A percentile compares a stretch with the other conserved stretches of the same genome.
These are phyloP conservation scores for Ilyonectria robusta DNA, from an alignment of 2,329 filamentous ascomycete species.

Conservation along the genomic window DNA sequence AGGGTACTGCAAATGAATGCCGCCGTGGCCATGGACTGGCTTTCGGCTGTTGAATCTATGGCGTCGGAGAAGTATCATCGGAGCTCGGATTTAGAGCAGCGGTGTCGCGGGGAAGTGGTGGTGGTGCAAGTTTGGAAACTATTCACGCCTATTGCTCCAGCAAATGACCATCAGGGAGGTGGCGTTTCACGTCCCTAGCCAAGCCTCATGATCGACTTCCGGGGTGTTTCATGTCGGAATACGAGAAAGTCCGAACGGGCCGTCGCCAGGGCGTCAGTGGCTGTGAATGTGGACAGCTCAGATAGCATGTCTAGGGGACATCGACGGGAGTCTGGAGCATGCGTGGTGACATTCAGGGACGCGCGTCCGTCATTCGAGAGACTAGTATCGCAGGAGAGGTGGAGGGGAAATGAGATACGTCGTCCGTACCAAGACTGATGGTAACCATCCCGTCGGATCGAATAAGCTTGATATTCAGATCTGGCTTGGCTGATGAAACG, in stretches of 20 bases:
- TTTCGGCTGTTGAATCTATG: neutral
- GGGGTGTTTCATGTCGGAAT: neutral
- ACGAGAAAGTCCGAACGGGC: neutral
- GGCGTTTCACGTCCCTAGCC: neutral
- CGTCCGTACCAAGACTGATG: neutral
- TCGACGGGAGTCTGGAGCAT: neutral
- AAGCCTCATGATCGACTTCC: neutral
- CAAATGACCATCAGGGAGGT: neutral
- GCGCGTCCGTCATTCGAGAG: conserved; percentile 24
- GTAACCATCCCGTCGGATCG: neutral
- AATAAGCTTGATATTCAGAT: conserved; percentile 1
- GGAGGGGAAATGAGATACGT: neutral
- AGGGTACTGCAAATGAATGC: neutral
- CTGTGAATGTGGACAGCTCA: neutral
- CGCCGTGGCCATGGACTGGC: neutral
- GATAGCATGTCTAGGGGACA: neutral
- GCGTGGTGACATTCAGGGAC: conserved; percentile 23
- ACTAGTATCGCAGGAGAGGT: neutral
- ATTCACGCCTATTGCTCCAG: neutral
- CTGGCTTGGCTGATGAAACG: neutral
- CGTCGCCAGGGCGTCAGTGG: neutral
- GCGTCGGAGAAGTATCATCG: neutral
- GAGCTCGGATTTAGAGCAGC: neutral
- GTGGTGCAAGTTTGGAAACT: neutral
- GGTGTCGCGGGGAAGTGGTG: neutral